These are phyloP conservation scores for Mariannaea sp. DNA, from an alignment of 2,329 filamentous ascomycete species.

Conservation along the genomic window DNA sequence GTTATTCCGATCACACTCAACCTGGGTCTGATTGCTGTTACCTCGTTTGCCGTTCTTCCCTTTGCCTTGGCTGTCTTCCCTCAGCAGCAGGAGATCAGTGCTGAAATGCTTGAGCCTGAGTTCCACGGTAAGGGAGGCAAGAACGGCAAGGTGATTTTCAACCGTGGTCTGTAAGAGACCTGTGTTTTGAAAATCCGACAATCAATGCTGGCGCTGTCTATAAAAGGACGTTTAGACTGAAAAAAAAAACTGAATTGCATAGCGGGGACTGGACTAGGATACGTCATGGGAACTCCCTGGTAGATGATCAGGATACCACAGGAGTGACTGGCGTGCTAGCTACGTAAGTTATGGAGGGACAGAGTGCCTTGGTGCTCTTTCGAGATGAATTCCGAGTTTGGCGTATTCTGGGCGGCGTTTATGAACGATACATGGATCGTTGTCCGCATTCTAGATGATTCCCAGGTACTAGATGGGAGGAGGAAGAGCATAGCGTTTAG, in stretches of 20 bases:
- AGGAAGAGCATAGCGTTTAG: slow-evolving; percentile 3
- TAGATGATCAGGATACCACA: slow-evolving; percentile 2
- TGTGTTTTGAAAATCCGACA: not conserved
- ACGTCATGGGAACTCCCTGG: not conserved
- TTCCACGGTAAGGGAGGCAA: slow-evolving; percentile 83
- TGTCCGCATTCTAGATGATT: slow-evolving; percentile 8
- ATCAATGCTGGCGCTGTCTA: not conserved
- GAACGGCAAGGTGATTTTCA: slow-evolving; percentile 89
- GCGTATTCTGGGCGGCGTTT: slow-evolving; percentile 16
- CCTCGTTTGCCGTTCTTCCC: slow-evolving; percentile 86
- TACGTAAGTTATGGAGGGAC: not conserved
- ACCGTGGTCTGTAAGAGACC: slow-evolving; percentile 76
- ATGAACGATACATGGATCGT: not conserved
- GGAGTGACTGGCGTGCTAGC: not conserved
- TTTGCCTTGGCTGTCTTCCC: slow-evolving; percentile 91
- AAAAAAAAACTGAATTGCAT: no score
- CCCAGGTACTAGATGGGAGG: not conserved
- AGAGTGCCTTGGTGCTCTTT: slow-evolving; percentile 10
- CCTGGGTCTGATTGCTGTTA: slow-evolving; percentile 82
- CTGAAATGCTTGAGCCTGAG: slow-evolving; percentile 78
- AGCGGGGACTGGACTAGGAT: not conserved
- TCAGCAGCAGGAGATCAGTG: slow-evolving; percentile 81
- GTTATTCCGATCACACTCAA: slow-evolving; percentile 75
- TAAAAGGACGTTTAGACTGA: no score
- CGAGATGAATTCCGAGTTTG: slow-evolving; percentile 12